Evolutionary conservation across 768 basidiomycete species (phyloP), one percentile per base, ranked within the genome.

Genomic region (Russula abietina): DNA sequence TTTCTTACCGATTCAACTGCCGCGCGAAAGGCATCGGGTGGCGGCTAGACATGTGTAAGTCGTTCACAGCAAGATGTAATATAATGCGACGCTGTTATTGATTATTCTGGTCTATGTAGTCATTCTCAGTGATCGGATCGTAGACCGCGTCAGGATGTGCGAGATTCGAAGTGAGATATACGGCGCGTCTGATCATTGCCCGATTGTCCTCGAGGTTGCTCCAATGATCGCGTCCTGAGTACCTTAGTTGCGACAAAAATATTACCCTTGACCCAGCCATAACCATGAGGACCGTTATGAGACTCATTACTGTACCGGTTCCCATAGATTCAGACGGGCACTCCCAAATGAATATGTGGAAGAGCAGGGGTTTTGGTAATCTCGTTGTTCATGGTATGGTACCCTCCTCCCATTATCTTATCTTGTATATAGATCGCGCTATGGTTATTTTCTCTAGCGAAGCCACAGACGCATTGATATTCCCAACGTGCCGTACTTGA

Each of bases 161-260:
- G 92, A 93, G 73, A 93, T 94, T 60, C 79, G 92, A 45, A 82
- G 81, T 65, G 89, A 91, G 69, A 88, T 92, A 55, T 93, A 89
- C 57, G 91, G 92, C 14, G 91, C 90, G 38, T 92, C 89, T 32
- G 92, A 93, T 69, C 91, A 93, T 71, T 82, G 88, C 65, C 93
- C 93, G 6, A 73, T 94, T 19, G 82, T 89, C 14, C 73, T 93
- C 75, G 93, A 95, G 70, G 78, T 92, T 53, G 79, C 49, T 28
- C 57, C 62, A 17, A 14, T 46, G 2, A 17, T 24, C n/a, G 54
- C 36, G 6, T 36, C 54, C 4, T 64, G 32, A 59, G n/a, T 4
- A 8, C 33, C 5, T 38, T 26, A 19, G 26, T 7, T 33, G 12
- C 45, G 36, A 26, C 19, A 11, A 32, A 30, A 17, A 14, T 24